Evolutionary conservation across 1,284 basidiomycete genomes (phyloP), one percentile per base, ranked within the genome.

Genomic region (Tetrapyrgos nigripes): DNA sequence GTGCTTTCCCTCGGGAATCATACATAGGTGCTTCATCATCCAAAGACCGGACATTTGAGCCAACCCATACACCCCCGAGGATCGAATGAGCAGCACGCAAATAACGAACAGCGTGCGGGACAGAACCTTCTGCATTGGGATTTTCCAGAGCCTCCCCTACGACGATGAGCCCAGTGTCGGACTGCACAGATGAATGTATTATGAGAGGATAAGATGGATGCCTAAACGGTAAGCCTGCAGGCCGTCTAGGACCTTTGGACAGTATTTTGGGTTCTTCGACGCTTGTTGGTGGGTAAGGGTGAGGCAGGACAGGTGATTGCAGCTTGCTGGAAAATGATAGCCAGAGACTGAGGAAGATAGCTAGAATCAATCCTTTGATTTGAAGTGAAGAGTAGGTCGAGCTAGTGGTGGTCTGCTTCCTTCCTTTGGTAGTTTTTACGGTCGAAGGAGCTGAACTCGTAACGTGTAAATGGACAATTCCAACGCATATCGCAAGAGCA

Each of bases 41-140:
- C 8, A 77, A 76, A 19, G 74, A 68, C 50, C 54, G 54, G 6
- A 84, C 77, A 62, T 78, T 78, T 31, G 78, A 71, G 17, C 83
- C 84, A 23, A 88, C 84, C 96, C 96, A 97, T 47, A 92, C 84
- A 2, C 95, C 96, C 2, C 95, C 95, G 3, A 98, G 78, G 21
- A 97, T 79, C 3, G 92, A 94, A 72, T 97, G 94, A 47, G 94
- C 93, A 28, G 89, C 93, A 14, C 96, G 84, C 40, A 98, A 76
- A 70, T 91, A 96, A 46, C 95, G 83, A 61, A 92, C 80, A 8
- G 86, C 85, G 62, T 86, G 80, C 60, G 82, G 64, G 19, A 40
- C 3, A 4, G 40, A 46, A 21, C 19, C 37, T n/a, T n/a, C n/a
- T 4, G 54, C 31, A 23, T 50, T 47, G 23, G 52, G 24, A 37